Evolutionary conservation across 305 asterid species (phyloP).

Genomic region (Andrographis paniculata): DNA sequence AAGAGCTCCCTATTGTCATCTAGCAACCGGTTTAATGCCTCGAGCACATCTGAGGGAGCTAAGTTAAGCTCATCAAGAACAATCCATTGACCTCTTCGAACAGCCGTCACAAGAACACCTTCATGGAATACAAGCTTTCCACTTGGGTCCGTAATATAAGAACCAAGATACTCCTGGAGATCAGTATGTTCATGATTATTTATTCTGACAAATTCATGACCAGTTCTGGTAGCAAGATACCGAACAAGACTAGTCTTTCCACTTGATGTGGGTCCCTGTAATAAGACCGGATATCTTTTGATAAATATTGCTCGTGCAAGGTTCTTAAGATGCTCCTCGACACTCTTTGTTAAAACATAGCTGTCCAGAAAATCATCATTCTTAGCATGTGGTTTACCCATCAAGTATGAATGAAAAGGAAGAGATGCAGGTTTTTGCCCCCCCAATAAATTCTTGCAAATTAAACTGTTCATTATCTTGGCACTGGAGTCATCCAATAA

Average conservation of each 20-base stretch:
- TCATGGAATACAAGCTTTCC: conserved; percentile 92
- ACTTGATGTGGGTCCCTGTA: conserved; percentile 99
- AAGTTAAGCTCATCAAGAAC: conserved; percentile 97
- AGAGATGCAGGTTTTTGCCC: conserved; percentile 33
- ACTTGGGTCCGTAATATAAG: conserved; percentile 79
- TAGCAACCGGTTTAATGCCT: conserved; percentile 86
- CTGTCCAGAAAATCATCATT: conserved; percentile 36
- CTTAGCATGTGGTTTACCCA: conserved; percentile 16
- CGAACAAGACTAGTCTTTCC: conserved; percentile 97
- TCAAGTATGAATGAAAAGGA: conserved; percentile 47
- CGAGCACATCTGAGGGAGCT: conserved; percentile 99
- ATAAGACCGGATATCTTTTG: conserved; percentile 79
- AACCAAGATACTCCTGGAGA: conserved; percentile 96
- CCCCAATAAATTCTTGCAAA: conserved; percentile 46
- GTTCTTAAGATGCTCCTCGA: conserved; percentile 62
- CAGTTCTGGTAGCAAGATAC: conserved; percentile 76
- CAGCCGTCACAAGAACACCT: conserved; percentile 93
- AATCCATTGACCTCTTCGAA: conserved; percentile 89
- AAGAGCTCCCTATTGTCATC: conserved; percentile 96
- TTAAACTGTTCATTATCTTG: conserved; percentile 48
- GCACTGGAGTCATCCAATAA: conserved; percentile 72
- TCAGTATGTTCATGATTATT: conserved; percentile 98
- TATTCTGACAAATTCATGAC: conserved; percentile 84
- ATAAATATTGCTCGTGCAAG: conserved; percentile 77
- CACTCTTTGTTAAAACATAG: conserved; percentile 73